Evolutionary conservation across 2,329 filamentous ascomycete species (phyloP).

Genomic region (Fusarium sp.): DNA sequence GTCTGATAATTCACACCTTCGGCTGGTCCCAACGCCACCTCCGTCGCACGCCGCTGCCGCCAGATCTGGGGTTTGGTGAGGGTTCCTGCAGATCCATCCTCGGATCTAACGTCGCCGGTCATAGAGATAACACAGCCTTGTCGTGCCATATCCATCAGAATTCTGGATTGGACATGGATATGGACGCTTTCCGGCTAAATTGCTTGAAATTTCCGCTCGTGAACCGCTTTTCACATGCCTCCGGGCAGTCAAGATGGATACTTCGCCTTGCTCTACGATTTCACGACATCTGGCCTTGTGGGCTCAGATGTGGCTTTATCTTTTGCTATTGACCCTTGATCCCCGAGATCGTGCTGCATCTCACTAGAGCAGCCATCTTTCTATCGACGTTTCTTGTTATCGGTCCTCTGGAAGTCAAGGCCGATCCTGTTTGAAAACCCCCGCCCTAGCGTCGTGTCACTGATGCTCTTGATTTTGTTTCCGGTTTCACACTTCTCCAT

Average conservation of each 20-base stretch:
- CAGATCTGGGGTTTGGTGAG: conserved; percentile 45
- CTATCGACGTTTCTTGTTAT: conserved; percentile 7
- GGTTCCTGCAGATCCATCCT: conserved; percentile 46
- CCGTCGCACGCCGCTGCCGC: conserved; percentile 20
- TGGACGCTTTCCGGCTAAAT: conserved; percentile 15
- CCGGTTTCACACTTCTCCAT: conserved; percentile 42
- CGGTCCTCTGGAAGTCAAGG: conserved; percentile 19
- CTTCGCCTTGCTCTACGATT: conserved; percentile 19
- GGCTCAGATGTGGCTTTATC: conserved; percentile 7
- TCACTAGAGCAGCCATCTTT: not conserved
- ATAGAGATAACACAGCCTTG: conserved; percentile 21
- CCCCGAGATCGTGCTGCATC: conserved; percentile 4
- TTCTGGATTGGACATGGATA: not conserved
- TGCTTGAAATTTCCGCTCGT: not conserved
- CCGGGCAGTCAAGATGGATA: conserved; percentile 6
- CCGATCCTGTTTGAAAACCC: conserved; percentile 10
- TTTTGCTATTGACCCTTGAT: conserved; percentile 7
- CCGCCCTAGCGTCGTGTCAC: conserved; percentile 10
- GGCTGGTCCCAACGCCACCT: conserved; percentile 22
- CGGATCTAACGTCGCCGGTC: conserved; percentile 35
- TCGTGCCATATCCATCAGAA: conserved; percentile 5
- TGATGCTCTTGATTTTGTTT: conserved; percentile 36
- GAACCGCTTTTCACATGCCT: not conserved
- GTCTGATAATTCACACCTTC: conserved; percentile 18
- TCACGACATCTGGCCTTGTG: conserved; percentile 6